A percentile compares a stretch with the other conserved stretches of the same genome.
These are phyloP conservation scores for Solanum medicagineum DNA, from an alignment of 257 asterid species.

Conservation along the genomic window DNA sequence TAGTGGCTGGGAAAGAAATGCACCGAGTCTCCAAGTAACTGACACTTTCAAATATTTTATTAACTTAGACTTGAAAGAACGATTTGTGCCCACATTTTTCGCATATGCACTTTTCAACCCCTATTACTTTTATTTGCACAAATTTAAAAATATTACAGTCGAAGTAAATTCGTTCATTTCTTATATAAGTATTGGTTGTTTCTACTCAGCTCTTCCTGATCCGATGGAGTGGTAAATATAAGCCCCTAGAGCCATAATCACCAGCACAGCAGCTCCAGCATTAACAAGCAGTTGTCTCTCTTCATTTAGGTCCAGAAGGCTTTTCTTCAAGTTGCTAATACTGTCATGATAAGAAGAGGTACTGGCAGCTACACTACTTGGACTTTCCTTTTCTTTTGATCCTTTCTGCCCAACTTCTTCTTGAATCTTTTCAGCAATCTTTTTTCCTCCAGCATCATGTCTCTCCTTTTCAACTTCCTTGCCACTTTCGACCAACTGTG, in stretches of 20 bases:
- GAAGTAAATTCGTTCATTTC: background rate
- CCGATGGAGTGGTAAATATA: slow-evolving; percentile 24
- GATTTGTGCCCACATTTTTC: background rate
- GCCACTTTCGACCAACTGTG: background rate
- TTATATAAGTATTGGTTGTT: background rate
- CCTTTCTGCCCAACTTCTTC: slow-evolving; percentile 4
- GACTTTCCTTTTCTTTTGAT: background rate
- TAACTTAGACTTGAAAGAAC: background rate
- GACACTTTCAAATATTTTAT: background rate
- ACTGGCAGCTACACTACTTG: background rate
- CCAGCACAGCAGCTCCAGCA: slow-evolving; percentile 56
- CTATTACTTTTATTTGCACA: background rate
- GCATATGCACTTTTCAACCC: background rate
- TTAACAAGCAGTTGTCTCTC: slow-evolving; percentile 57
- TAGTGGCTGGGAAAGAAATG: too few relatives aligned
- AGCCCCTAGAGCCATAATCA: slow-evolving; percentile 47
- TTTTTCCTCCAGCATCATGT: background rate
- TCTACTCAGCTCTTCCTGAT: background rate
- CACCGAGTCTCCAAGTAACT: background rate
- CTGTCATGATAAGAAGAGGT: background rate
- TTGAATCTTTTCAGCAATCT: background rate
- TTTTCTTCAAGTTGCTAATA: slow-evolving; percentile 22
- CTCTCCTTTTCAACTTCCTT: background rate
- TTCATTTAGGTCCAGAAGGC: slow-evolving; percentile 27
- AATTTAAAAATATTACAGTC: background rate